Percentiles rank a stretch among this genome's conserved stretches.
These are phyloP conservation scores for Ailanthus altissimus DNA, from an alignment of 345 rosid genomes.

Conservation along the genomic window DNA sequence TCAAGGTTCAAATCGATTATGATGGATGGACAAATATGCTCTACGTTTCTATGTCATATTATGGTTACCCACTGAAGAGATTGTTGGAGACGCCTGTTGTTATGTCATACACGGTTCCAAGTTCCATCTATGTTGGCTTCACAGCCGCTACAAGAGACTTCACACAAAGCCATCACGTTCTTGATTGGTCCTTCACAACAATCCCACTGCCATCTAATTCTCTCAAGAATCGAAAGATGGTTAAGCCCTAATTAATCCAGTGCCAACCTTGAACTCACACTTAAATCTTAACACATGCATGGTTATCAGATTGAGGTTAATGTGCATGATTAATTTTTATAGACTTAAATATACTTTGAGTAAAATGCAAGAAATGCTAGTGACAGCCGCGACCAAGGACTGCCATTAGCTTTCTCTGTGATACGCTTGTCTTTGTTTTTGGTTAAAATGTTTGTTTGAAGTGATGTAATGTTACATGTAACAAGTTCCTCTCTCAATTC, in stretches of 20 bases:
- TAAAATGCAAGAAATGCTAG: too few species aligned
- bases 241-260: not conserved
- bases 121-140: slow-evolving; percentile 36
- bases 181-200: slow-evolving; percentile 31
- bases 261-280: not conserved
- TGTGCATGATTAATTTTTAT: too few species aligned
- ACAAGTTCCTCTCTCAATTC: too few species aligned
- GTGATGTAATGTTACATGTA: too few species aligned
- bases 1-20: slow-evolving; percentile 27
- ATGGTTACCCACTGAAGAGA: slow-evolving; percentile 22
- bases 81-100: slow-evolving; percentile 34
- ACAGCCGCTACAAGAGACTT: slow-evolving; percentile 37
- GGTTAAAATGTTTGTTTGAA: too few species aligned
- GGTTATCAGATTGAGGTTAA: too few species aligned
- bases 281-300: too few species aligned
- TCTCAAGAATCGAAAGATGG: not conserved
- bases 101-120: slow-evolving; percentile 28
- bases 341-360: too few species aligned
- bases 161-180: slow-evolving; percentile 29
- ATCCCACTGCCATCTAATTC: not conserved
- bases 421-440: too few species aligned
- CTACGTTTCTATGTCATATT: slow-evolving; percentile 30
- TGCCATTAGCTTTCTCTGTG: too few species aligned
- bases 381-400: too few species aligned
- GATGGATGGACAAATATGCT: slow-evolving; percentile 23